A percentile compares a stretch with the other conserved stretches of the same genome.
Conservation (phyloP, 78 protist genomes). For the Pigoraptor vietnamica region DNA sequence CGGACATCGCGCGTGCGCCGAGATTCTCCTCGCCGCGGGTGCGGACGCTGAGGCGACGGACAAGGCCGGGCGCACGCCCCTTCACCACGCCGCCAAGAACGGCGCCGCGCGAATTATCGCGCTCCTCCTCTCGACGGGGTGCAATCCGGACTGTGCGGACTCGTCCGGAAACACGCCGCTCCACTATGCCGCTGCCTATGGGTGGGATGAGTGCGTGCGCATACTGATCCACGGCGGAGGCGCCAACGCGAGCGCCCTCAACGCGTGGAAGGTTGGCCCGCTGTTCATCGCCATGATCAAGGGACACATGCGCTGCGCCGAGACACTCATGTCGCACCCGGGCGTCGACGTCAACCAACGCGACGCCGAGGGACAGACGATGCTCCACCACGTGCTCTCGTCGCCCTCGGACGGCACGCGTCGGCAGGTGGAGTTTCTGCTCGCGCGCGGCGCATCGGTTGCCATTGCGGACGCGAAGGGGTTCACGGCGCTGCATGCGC, state of each 20-base stretch:
- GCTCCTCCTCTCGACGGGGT: slow-evolving; percentile 9
- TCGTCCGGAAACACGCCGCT: slow-evolving; percentile 23
- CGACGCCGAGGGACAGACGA: slow-evolving; percentile 25
- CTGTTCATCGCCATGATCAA: slow-evolving; percentile 26
- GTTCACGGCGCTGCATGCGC: not conserved
- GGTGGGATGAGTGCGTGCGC: slow-evolving; percentile 24
- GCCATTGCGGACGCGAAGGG: not conserved
- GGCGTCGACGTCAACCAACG: slow-evolving; percentile 25
- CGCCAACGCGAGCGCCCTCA: not conserved
- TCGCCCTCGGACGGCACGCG: not conserved
- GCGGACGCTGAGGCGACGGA: not conserved
- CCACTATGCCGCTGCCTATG: slow-evolving; percentile 48
- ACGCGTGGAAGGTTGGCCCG: slow-evolving; percentile 35
- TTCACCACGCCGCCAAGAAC: slow-evolving; percentile 30
- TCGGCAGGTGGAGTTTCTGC: slow-evolving; percentile 1
- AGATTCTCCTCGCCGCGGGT: slow-evolving; percentile 8
- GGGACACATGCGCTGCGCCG: slow-evolving; percentile 5
- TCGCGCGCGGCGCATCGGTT: not conserved
- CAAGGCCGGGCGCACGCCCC: slow-evolving; percentile 17
- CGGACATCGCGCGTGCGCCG: slow-evolving; percentile 38
- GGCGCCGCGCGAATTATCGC: slow-evolving; percentile 5
- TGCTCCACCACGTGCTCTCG: slow-evolving; percentile 12
- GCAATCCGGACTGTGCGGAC: slow-evolving; percentile 18
- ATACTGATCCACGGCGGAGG: slow-evolving; percentile 16
- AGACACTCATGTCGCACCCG: slow-evolving; percentile 4